Conservation (phyloP, 2,329 filamentous ascomycete genomes). For the Plectosphaerella plurivora region DNA sequence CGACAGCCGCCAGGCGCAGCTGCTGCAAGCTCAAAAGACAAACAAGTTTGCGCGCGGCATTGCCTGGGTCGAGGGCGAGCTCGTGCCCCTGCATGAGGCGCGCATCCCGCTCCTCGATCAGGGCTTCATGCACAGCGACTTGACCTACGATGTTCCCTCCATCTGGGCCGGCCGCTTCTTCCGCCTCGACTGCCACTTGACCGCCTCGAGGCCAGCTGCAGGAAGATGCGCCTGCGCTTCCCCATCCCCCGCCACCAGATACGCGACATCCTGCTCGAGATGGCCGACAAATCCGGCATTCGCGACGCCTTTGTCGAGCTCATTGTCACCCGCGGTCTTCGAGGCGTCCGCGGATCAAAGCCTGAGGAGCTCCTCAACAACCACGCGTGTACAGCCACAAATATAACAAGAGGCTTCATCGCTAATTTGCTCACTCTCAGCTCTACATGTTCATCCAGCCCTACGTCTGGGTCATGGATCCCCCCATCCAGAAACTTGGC, state of each 20-base stretch:
- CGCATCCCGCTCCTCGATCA: slow-evolving; percentile 46
- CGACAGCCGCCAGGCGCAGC: slow-evolving; percentile 11
- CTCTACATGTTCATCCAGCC: slow-evolving; percentile 45
- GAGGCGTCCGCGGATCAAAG: slow-evolving; percentile 29
- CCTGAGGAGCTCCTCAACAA: slow-evolving; percentile 30
- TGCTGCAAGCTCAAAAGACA: slow-evolving; percentile 22
- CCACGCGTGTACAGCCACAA: slow-evolving; percentile 9
- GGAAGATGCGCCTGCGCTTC: slow-evolving; percentile 38
- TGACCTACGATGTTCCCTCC: slow-evolving; percentile 47
- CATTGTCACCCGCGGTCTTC: slow-evolving; percentile 44
- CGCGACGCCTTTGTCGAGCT: slow-evolving; percentile 44
- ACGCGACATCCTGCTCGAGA: slow-evolving; percentile 32
- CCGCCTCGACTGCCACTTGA: slow-evolving; percentile 44
- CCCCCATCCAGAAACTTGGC: slow-evolving; percentile 31
- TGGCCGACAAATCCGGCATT: slow-evolving; percentile 41
- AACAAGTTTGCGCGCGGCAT: slow-evolving; percentile 38
- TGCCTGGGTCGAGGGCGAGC: slow-evolving; percentile 40
- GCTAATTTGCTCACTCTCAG: background rate
- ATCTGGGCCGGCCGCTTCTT: slow-evolving; percentile 50
- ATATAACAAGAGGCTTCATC: no score
- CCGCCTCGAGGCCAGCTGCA: slow-evolving; percentile 37
- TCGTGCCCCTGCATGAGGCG: slow-evolving; percentile 38
- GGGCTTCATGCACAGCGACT: slow-evolving; percentile 46
- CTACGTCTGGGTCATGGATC: slow-evolving; percentile 47
- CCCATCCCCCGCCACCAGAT: slow-evolving; percentile 35